Conservation (phyloP, 768 basidiomycete genomes). For the Pisolithus tinctorius region DNA sequence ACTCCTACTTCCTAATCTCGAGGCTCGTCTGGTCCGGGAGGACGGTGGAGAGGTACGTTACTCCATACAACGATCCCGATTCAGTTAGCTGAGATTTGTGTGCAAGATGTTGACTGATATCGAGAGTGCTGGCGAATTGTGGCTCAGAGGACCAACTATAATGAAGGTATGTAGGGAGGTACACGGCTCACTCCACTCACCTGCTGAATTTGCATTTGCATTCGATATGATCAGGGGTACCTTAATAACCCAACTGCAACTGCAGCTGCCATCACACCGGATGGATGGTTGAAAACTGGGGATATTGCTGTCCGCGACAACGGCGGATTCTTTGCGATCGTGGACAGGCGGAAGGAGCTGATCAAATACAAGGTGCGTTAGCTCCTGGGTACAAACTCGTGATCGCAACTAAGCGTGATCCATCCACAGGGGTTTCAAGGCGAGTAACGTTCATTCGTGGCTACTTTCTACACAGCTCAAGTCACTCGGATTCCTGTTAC, state of each 20-base stretch:
- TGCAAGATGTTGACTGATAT: conserved; percentile 21
- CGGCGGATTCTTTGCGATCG: conserved; percentile 70
- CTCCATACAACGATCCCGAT: neutral
- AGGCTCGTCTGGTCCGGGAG: conserved; percentile 64
- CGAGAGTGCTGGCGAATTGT: conserved; percentile 65
- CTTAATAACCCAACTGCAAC: conserved; percentile 69
- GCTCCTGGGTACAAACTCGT: neutral
- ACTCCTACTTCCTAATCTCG: conserved; percentile 62
- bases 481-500: neutral
- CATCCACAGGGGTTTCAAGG: conserved; percentile 70
- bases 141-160: conserved; percentile 69
- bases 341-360: conserved; percentile 68
- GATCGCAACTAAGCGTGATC: neutral
- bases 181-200: neutral
- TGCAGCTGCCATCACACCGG: conserved; percentile 54
- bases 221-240: conserved; percentile 50
- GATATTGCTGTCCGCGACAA: conserved; percentile 64
- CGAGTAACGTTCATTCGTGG: conserved; percentile 16
- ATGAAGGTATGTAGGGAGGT: conserved; percentile 53
- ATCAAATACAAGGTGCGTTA: conserved; percentile 61
- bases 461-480: neutral
- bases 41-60: conserved; percentile 41
- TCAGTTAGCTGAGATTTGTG: neutral
- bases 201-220: neutral
- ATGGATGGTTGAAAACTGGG: conserved; percentile 87